Conservation (phyloP, 1,139 yeast genomes). For the Debaryomyces singareniensis region DNA sequence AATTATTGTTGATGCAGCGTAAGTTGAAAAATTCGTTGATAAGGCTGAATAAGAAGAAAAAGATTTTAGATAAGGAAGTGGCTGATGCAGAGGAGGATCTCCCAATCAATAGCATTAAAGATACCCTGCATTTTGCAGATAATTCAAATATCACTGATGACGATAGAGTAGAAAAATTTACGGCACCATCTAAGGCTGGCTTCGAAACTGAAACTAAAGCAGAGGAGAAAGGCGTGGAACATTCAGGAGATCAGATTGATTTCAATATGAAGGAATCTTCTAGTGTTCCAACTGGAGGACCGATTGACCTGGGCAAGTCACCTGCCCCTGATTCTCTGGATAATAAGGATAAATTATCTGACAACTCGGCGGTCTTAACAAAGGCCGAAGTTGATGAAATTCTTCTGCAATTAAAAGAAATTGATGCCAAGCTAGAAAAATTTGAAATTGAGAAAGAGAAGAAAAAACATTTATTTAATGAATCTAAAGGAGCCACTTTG, state of each 20-base stretch:
- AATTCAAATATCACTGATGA: constrained; percentile 6
- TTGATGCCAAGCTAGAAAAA: constrained; percentile 33
- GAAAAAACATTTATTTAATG: constrained; percentile 27
- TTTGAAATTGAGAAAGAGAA: constrained; percentile 31
- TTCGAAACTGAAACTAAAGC: background rate
- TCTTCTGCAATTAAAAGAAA: constrained; percentile 26
- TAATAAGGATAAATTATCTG: constrained; percentile 7
- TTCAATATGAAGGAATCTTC: background rate
- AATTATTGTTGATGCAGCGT: constrained; percentile 39
- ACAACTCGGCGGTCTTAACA: constrained; percentile 20
- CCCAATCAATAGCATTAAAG: background rate
- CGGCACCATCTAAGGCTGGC: background rate
- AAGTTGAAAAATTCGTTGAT: constrained; percentile 38
- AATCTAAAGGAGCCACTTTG: constrained; percentile 9
- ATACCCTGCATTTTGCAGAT: constrained; percentile 5
- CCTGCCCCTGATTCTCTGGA: background rate
- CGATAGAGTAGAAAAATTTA: background rate
- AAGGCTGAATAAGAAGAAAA: constrained; percentile 39
- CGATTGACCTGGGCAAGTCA: no score
- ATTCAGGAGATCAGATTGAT: constrained; percentile 3
- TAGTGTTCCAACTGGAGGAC: no score
- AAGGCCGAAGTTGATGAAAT: constrained; percentile 31
- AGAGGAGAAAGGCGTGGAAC: constrained; percentile 3
- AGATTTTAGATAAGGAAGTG: constrained; percentile 10
- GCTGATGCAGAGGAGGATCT: constrained; percentile 2